phyloP scores from a whole-genome alignment of 441 rosid genomes.

The Pelargonium citronellum region DNA sequence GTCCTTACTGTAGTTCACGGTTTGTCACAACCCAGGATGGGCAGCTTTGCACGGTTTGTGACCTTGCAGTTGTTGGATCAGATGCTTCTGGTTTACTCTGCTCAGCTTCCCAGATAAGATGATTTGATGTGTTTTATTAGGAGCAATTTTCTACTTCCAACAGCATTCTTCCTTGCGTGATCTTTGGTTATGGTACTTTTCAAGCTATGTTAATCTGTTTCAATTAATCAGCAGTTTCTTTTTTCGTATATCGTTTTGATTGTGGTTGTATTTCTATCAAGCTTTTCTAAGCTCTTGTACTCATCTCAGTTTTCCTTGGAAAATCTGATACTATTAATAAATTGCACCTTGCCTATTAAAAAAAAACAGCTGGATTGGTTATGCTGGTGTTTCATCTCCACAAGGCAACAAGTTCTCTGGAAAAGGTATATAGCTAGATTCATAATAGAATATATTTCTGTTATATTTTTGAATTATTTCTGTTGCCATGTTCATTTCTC shows the following conservation, averaged over 20 bases:
- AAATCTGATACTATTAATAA: too few species aligned
- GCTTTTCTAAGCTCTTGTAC: too few species aligned
- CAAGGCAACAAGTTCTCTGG: too few species aligned
- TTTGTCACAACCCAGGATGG: conserved; percentile 78
- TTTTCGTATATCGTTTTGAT: too few species aligned
- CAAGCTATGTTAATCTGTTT: too few species aligned
- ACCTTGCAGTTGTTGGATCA: conserved; percentile 73
- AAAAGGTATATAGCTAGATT: background rate
- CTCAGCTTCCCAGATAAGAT: conserved; percentile 61
- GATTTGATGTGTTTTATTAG: background rate
- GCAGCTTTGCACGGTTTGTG: conserved; percentile 63
- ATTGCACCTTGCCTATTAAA: too few species aligned
- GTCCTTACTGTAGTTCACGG: conserved; percentile 69
- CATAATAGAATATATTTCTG: background rate
- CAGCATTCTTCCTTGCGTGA: too few species aligned
- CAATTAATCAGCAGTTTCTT: too few species aligned
- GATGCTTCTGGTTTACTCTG: conserved; percentile 72
- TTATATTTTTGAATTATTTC: conserved; percentile 1
- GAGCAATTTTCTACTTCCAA: background rate
- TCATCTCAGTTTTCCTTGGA: too few species aligned
- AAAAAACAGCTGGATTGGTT: background rate
- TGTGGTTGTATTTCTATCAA: too few species aligned
- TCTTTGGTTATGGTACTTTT: too few species aligned
- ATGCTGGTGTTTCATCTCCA: background rate
- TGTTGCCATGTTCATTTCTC: background rate